Evolutionary conservation across 2,329 filamentous ascomycete species (phyloP).

Genomic region (Lachnellula hyalina): DNA sequence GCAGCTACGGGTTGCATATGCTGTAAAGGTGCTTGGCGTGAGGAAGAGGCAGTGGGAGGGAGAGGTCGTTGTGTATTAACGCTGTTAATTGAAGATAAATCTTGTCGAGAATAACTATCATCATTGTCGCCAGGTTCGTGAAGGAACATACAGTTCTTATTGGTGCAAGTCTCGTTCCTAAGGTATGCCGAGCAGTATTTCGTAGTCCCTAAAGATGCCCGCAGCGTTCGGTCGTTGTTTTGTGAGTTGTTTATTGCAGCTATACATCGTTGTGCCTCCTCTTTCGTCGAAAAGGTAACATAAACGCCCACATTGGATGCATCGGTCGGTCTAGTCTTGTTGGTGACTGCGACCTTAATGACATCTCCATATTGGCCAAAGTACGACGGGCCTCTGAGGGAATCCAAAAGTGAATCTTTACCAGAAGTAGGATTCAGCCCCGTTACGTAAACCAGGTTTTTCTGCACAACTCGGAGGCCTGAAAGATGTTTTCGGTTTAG

Average conservation of each 20-base stretch:
- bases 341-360: slow-evolving; percentile 93
- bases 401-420: slow-evolving; percentile 88
- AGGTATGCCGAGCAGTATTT: slow-evolving; percentile 98
- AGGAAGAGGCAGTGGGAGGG: slow-evolving; percentile 44
- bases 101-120: slow-evolving; percentile 91
- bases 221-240: slow-evolving; percentile 81
- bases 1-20: slow-evolving; percentile 31
- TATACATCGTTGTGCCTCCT: slow-evolving; percentile 87
- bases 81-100: slow-evolving; percentile 91
- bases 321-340: slow-evolving; percentile 62
- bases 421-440: slow-evolving; percentile 86
- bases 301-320: slow-evolving; percentile 82
- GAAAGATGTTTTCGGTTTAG: slow-evolving; percentile 94
- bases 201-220: slow-evolving; percentile 79
- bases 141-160: slow-evolving; percentile 95
- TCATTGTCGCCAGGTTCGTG: slow-evolving; percentile 98
- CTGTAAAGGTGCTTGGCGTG: slow-evolving; percentile 36
- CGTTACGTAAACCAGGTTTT: slow-evolving; percentile 97
- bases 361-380: slow-evolving; percentile 99
- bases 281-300: slow-evolving; percentile 91
- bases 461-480: slow-evolving; percentile 92
- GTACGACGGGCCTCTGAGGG: slow-evolving; percentile 83
- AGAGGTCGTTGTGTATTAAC: slow-evolving; percentile 71
- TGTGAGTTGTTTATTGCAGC: slow-evolving; percentile 85
- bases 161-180: slow-evolving; percentile 88